Percentiles rank a stretch among this genome's conserved stretches.
Evolutionary conservation across 2,329 filamentous ascomycete genomes (phyloP).

Genomic region (Aspergillus tubingensis): DNA sequence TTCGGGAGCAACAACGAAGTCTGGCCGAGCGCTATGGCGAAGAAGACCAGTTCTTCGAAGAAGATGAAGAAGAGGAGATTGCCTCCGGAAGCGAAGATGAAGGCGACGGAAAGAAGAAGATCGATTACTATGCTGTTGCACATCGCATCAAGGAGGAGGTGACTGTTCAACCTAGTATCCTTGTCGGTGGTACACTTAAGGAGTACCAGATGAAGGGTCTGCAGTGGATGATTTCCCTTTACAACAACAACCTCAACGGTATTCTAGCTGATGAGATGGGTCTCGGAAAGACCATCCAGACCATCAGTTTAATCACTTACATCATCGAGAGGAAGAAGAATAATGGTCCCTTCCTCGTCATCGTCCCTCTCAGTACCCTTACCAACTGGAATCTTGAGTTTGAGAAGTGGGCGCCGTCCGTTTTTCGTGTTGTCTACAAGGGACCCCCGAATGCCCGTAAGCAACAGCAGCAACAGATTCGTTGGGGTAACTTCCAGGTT

Average conservation of each 20-base stretch:
- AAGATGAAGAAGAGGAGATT: slow-evolving; percentile 67
- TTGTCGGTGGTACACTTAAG: slow-evolving; percentile 90
- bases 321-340: slow-evolving; percentile 95
- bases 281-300: slow-evolving; percentile 99
- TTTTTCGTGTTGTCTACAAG: slow-evolving; percentile 91
- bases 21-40: slow-evolving; percentile 77
- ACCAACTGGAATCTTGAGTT: slow-evolving; percentile 99
- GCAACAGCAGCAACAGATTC: slow-evolving; percentile 88
- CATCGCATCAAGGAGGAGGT: slow-evolving; percentile 95
- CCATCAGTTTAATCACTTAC: slow-evolving; percentile 95
- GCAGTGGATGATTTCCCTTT: slow-evolving; percentile 99
- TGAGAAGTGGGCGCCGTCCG: slow-evolving; percentile 94
- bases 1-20: slow-evolving; percentile 88
- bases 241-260: slow-evolving; percentile 99
- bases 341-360: slow-evolving; percentile 89
- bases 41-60: slow-evolving; percentile 54
- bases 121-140: slow-evolving; percentile 98
- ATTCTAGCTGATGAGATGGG: slow-evolving; percentile 99
- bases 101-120: slow-evolving; percentile 68
- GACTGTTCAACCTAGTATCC: slow-evolving; percentile 74
- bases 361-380: slow-evolving; percentile 92
- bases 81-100: slow-evolving; percentile 68
- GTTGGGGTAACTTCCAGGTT: slow-evolving; percentile 93
- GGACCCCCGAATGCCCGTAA: slow-evolving; percentile 87
- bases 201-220: slow-evolving; percentile 98